Evolutionary conservation across 495 filamentous ascomycete genomes (phyloP), one percentile per base, ranked within the genome.

Genomic region (Stereocaulon alpinum): DNA sequence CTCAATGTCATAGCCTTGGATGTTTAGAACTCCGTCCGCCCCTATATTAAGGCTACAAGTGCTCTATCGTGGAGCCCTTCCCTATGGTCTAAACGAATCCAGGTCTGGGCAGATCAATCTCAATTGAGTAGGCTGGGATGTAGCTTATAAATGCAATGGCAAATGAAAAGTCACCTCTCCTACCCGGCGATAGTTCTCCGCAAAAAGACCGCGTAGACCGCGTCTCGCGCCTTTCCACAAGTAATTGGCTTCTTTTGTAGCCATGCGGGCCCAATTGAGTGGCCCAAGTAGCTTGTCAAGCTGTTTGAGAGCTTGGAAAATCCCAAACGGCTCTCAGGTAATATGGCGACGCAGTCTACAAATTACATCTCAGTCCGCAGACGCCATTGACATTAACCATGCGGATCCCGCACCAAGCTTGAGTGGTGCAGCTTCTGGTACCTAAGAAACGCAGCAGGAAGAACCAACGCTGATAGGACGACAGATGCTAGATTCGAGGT

Each of bases 401-500:
- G n/a, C 43, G 32, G 44, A 51, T 12, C 53, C 53, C 11, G 11
- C 14, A 24, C n/a, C 12, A 7, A 50, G 44, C 44, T 47, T 30
- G 42, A 58, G 32, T 3, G 56, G 49, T 37, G 49, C 42, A 45
- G 40, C 48, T 43, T 52, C 64, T 58, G 71, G 70, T 73, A 57
- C 14, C 53, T 61, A 0, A 40, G 4, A 27, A 2, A 4, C 2
- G n/a, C 27, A 3, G 47, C 11, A 17, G 11, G 0, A 0, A 7
- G 9, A 12, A 14, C 7, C 3, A 12, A 15, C 42, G n/a, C 40
- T 48, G 42, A 40, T 32, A 14, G 50, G 56, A 20, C 59, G 41
- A 4, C 61, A 95, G 93, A 96, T 84, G 93, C 92, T 20, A 84
- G 83, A 56, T 98, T 98, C 69, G 89, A 96, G 68, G 89, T 96